Conservation (phyloP, 257 asterid species). For the Solanum commersonii region DNA sequence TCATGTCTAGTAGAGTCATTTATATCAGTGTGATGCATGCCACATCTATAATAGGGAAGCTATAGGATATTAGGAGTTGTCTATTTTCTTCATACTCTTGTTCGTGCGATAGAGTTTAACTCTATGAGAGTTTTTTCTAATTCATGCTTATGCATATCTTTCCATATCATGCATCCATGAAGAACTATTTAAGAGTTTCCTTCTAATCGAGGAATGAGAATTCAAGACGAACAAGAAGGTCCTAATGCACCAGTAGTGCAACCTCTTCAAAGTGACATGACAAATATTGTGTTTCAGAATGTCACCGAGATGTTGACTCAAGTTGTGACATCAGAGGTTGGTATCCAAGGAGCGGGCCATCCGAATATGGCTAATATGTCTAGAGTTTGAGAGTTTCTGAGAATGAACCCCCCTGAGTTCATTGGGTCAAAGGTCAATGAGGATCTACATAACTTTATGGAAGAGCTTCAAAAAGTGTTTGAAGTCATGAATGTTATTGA, state of each 20-base stretch:
- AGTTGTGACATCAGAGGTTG: neutral
- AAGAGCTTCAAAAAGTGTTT: neutral
- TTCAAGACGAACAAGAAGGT: neutral
- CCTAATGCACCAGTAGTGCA: neutral
- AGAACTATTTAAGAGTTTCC: neutral
- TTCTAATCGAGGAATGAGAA: neutral
- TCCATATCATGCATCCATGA: neutral
- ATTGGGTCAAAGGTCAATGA: neutral
- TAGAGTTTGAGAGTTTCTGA: neutral
- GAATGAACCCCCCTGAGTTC: neutral
- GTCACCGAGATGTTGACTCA: neutral
- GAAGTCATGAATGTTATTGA: neutral
- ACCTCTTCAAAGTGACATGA: neutral
- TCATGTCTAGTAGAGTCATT: neutral
- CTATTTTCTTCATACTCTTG: neutral
- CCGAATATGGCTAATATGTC: neutral
- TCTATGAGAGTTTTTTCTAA: neutral
- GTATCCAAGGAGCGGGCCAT: neutral
- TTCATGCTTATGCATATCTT: neutral
- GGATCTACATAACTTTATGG: neutral
- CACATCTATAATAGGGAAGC: neutral
- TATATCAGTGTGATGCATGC: neutral
- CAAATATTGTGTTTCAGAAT: neutral
- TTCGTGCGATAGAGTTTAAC: neutral
- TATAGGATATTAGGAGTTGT: neutral